Percentiles rank a stretch among this genome's conserved stretches.
Conservation (phyloP, 2,329 filamentous ascomycete species). For the Pseudopithomyces maydicus region DNA sequence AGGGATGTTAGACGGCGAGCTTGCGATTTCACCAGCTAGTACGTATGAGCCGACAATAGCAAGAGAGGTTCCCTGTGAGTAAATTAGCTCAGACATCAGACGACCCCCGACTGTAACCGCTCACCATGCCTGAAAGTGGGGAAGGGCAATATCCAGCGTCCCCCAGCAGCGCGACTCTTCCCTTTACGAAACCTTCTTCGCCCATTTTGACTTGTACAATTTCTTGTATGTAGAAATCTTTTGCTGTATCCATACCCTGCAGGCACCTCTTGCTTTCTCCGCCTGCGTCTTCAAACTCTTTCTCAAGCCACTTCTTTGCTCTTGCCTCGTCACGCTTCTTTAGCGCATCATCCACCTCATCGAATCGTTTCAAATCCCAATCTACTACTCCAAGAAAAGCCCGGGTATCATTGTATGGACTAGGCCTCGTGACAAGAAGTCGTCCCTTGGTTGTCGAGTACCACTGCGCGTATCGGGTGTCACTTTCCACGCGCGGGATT, state of each 20-base stretch:
- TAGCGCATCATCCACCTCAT: slow-evolving; percentile 19
- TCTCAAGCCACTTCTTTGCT: slow-evolving; percentile 28
- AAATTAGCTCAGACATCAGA: slow-evolving; percentile 6
- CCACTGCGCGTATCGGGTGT: slow-evolving; percentile 32
- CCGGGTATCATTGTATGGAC: slow-evolving; percentile 26
- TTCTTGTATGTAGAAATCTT: slow-evolving; percentile 54
- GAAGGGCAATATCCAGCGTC: slow-evolving; percentile 48
- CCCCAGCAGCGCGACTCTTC: slow-evolving; percentile 43
- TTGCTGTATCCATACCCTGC: slow-evolving; percentile 43
- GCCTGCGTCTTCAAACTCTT: slow-evolving; percentile 43
- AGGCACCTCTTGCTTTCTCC: slow-evolving; percentile 46
- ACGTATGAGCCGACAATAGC: slow-evolving; percentile 48
- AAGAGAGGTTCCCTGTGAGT: slow-evolving; percentile 28
- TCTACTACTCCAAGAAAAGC: slow-evolving; percentile 26
- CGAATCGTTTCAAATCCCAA: slow-evolving; percentile 21
- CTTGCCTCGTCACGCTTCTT: slow-evolving; percentile 16
- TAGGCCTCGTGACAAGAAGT: slow-evolving; percentile 26
- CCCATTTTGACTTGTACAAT: slow-evolving; percentile 47
- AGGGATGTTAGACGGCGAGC: slow-evolving; percentile 22
- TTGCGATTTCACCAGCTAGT: slow-evolving; percentile 44
- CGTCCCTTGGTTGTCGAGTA: slow-evolving; percentile 30
- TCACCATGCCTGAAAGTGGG: slow-evolving; percentile 33
- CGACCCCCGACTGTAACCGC: neutral
- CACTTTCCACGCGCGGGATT: slow-evolving; percentile 24
- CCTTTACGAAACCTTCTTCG: slow-evolving; percentile 34